Evolutionary conservation across 2,329 filamentous ascomycete genomes (phyloP), one percentile per base, ranked within the genome.

Genomic region (Hymenoscyphus salicellus): DNA sequence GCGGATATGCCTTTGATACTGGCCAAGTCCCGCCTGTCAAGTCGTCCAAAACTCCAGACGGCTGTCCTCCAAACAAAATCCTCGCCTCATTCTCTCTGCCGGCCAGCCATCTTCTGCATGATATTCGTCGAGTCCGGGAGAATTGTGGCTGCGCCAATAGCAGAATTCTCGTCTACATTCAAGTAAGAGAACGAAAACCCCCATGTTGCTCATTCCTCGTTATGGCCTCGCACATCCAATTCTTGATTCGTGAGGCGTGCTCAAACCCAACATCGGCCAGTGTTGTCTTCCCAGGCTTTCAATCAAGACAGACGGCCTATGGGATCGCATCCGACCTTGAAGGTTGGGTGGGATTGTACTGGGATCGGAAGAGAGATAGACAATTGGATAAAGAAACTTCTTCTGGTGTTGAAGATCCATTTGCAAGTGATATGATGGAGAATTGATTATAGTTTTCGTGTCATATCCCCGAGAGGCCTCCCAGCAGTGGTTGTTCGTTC

Each of bases 61-160:
- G 23, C 23, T 52, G 46, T 52, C 46, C 46, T 52, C 46, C 46
- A 52, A 26, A 52, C 46, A 52, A 52, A 52, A 23, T 52, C 23
- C 46, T 52, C 46, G 46, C 46, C 46, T 52, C 46, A 23, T 52
- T 52, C 23, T 26, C 46, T 26, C 46, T 52, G 46, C 46, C 46
- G 20, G 46, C n/a, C 43, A 11, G 43, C 43, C 43, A 10, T 20
- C 46, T 52, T 52, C 46, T 52, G 46, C 46, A 52, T 23, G 46
- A 52, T 52, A 52, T 52, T 52, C 46, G 46, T 52, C 46, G 46
- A 26, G n/a, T 52, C 46, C 46, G 46, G 46, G 20, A 52, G 46
- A 52, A 52, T 52, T 23, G 46, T 52, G 46, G 46, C 46, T 52
- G 46, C 20, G 46, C 46, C 46, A 52, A 52, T 52, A 5, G 46